Evolutionary conservation across 768 basidiomycete genomes (phyloP), one percentile per base, ranked within the genome.

Genomic region (Gelatoporia subvermispora): DNA sequence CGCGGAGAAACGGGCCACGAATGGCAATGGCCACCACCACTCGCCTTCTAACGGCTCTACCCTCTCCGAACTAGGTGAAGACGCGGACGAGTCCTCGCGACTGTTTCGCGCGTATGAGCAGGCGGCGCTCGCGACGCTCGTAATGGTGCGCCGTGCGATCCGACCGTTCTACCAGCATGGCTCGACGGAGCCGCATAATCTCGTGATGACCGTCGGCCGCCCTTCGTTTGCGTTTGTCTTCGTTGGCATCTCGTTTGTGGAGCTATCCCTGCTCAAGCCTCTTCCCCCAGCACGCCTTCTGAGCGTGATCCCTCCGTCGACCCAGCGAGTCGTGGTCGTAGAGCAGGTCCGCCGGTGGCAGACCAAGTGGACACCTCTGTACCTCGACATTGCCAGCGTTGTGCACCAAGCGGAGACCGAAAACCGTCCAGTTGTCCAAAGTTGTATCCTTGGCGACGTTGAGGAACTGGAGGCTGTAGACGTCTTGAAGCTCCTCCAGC

Each of bases 361-460:
- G n/a, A 82, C 81, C 35, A 89, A 89, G 65, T 94, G 88, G 87
- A 84, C 88, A 1, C 88, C 91, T 0, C 68, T 95, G 3, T 95
- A 87, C 65, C 77, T 96, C 43, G 92, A 94, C 28, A 71, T 93
- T 21, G 76, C 88, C 41, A 76, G 75, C 47, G 83, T 84, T 13
- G 65, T 93, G 28, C 90, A 92, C 53, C 72, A 76, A 23, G 50
- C 67, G 0, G 72, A 76, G 17, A 64, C 68, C 24, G 49, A 50
- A 18, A 24, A 56, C 2, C 72, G 76, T 8, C 77, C 86, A 4
- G 52, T 69, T 10, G 72, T 93, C 37, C 76, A 82, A 47, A 82
- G 77, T 43, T 83, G 82, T 22, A 69, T 78, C 38, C 72, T 93
- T 28, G 85, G 85, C 13, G 70, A 77, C 43, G 55, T 67, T 7